Percentiles rank a stretch among this genome's conserved stretches.
These are phyloP conservation scores for Naumovozyma baii DNA, from an alignment of 805 yeast genomes.

Conservation along the genomic window DNA sequence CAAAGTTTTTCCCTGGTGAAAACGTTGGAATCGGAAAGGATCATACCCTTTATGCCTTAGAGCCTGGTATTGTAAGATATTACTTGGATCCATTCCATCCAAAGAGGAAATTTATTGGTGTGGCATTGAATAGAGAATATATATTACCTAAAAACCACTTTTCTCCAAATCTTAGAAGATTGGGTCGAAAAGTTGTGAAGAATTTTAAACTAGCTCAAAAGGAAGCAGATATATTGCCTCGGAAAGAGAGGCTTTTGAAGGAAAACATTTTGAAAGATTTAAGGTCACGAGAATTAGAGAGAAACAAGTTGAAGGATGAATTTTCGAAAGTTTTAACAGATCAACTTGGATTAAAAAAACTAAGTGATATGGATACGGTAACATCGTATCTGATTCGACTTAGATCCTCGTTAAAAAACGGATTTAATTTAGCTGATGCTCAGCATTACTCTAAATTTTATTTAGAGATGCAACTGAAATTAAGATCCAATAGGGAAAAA, in stretches of 20 bases:
- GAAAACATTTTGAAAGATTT: conserved; percentile 39
- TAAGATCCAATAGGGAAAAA: conserved; percentile 33
- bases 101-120: conserved; percentile 78
- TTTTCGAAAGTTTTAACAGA: conserved; percentile 25
- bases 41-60: conserved; percentile 82
- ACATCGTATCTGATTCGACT: conserved; percentile 45
- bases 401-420: conserved; percentile 48
- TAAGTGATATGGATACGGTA: conserved; percentile 32
- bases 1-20: conserved; percentile 89
- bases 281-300: conserved; percentile 34
- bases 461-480: conserved; percentile 35
- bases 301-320: conserved; percentile 24
- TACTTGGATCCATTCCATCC: conserved; percentile 97
- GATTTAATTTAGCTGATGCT: conserved; percentile 49
- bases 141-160: conserved; percentile 83
- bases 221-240: conserved; percentile 53
- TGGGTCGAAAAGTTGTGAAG: conserved; percentile 61
- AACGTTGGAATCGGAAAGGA: conserved; percentile 85
- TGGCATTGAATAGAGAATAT: conserved; percentile 56
- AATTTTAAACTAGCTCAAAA: conserved; percentile 35
- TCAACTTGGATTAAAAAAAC: conserved; percentile 9
- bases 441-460: conserved; percentile 48
- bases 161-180: conserved; percentile 76
- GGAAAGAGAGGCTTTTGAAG: conserved; percentile 55
- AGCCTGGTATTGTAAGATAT: conserved; percentile 88